These are phyloP conservation scores for Rosa persica DNA, from an alignment of 306 rosid genomes.

Conservation along the genomic window DNA sequence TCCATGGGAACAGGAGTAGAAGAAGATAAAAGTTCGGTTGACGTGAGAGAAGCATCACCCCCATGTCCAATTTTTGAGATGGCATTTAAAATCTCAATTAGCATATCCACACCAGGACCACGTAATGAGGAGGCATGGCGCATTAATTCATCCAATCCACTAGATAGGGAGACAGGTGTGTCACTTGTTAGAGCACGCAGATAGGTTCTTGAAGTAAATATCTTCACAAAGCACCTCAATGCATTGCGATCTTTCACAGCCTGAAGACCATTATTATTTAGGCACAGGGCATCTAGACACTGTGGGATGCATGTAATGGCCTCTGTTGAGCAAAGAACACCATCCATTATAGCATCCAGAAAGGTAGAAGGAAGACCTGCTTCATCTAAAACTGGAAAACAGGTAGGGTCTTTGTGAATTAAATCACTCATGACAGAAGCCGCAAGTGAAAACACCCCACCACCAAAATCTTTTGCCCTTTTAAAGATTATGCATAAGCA, in stretches of 20 bases:
- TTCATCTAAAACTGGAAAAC: constrained; percentile 81
- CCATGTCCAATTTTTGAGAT: constrained; percentile 78
- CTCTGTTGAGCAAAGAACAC: constrained; percentile 84
- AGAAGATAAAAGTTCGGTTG: constrained; percentile 55
- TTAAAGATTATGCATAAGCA: constrained; percentile 81
- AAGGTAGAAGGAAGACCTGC: constrained; percentile 95
- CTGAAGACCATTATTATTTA: constrained; percentile 83
- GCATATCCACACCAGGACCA: constrained; percentile 93
- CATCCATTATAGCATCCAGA: constrained; percentile 93
- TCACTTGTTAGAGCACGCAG: constrained; percentile 81
- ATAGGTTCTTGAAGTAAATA: constrained; percentile 83
- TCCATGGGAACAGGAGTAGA: constrained; percentile 90
- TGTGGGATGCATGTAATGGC: constrained; percentile 97
- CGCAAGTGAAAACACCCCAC: constrained; percentile 94
- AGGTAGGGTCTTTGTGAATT: constrained; percentile 96
- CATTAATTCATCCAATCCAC: constrained; percentile 95
- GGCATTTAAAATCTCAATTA: constrained; percentile 74
- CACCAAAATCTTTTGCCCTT: constrained; percentile 93
- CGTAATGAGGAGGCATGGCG: constrained; percentile 92
- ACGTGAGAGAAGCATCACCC: constrained; percentile 44
- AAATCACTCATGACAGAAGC: constrained; percentile 97
- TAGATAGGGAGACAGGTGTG: constrained; percentile 78
- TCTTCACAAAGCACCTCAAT: constrained; percentile 88
- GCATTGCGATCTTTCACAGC: constrained; percentile 86
- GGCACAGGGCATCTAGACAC: constrained; percentile 91